A percentile compares a stretch with the other conserved stretches of the same genome.
These are phyloP conservation scores for Mesembryanthemum crystallinum DNA, from an alignment of 148 eudicot genomes.

Conservation along the genomic window DNA sequence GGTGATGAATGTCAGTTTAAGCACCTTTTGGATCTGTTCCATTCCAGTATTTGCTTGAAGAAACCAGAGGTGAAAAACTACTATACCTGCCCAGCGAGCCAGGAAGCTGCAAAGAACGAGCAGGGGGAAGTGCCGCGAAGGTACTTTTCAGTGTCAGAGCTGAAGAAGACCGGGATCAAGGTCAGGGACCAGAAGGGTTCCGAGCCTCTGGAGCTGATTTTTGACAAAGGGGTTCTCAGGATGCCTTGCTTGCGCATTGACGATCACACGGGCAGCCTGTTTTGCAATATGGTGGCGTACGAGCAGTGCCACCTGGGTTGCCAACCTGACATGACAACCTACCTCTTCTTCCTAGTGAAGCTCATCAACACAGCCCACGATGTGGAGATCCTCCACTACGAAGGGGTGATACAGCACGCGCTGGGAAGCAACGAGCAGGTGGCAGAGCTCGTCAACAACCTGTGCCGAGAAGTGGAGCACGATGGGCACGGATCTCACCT, in stretches of 20 bases:
- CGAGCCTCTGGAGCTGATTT: constrained; percentile 3
- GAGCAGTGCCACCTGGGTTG: constrained; percentile 27
- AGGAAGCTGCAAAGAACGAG: too few relatives aligned
- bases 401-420: constrained; percentile 19
- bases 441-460: constrained; percentile 19
- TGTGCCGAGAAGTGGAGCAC: constrained; percentile 20
- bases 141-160: too few relatives aligned
- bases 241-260: constrained; percentile 14
- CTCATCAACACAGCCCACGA: constrained; percentile 20
- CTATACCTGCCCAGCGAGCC: too few relatives aligned
- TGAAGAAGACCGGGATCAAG: constrained; percentile 15
- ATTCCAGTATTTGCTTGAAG: constrained; percentile 14
- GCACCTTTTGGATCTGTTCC: constrained; percentile 23
- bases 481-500: constrained; percentile 23
- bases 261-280: constrained; percentile 22
- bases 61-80: too few relatives aligned
- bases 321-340: constrained; percentile 18
- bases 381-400: constrained; percentile 20
- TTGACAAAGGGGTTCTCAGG: not conserved
- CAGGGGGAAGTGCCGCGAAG: too few relatives aligned
- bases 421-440: constrained; percentile 26
- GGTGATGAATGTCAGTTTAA: not conserved
- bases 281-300: constrained; percentile 21
- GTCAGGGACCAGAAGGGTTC: not conserved
- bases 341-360: constrained; percentile 20